phyloP scores from a whole-genome alignment of 2,329 filamentous ascomycete genomes.

The Pseudogymnoascus sp. region DNA sequence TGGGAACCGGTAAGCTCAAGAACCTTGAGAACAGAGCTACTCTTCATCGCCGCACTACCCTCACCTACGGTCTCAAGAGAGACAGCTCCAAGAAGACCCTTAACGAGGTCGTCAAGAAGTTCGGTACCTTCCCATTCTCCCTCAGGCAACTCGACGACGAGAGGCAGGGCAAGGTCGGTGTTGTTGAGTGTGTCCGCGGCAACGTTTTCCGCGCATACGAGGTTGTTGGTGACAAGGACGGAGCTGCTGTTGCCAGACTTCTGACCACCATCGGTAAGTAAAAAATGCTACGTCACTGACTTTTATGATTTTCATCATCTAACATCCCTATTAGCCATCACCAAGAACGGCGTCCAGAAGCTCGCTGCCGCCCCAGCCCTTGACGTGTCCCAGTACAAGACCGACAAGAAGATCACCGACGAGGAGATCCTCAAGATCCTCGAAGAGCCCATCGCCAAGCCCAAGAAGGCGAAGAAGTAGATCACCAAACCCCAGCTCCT shows the following conservation, averaged over 20 bases:
- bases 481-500: slow-evolving; percentile 24
- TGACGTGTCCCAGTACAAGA: slow-evolving; percentile 78
- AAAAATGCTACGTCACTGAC: not conserved
- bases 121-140: slow-evolving; percentile 96
- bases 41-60: slow-evolving; percentile 85
- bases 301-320: not conserved
- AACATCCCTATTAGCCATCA: slow-evolving; percentile 61
- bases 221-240: slow-evolving; percentile 89
- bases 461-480: slow-evolving; percentile 62
- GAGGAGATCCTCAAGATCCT: slow-evolving; percentile 94
- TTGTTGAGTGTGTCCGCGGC: slow-evolving; percentile 90
- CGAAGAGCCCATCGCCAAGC: slow-evolving; percentile 81
- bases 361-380: slow-evolving; percentile 69
- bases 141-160: slow-evolving; percentile 95
- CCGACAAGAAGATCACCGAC: slow-evolving; percentile 96
- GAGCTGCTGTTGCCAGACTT: slow-evolving; percentile 73
- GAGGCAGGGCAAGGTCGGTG: slow-evolving; percentile 88
- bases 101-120: slow-evolving; percentile 94
- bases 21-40: slow-evolving; percentile 79
- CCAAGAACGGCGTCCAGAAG: slow-evolving; percentile 92
- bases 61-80: slow-evolving; percentile 89
- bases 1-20: slow-evolving; percentile 94
- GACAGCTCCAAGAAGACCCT: slow-evolving; percentile 87
- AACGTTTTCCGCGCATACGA: slow-evolving; percentile 95
- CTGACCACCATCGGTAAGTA: slow-evolving; percentile 87